A percentile compares a stretch with the other conserved stretches of the same genome.
Evolutionary conservation across 139 green algal species (phyloP).

Genomic region (Closterium sp.): DNA sequence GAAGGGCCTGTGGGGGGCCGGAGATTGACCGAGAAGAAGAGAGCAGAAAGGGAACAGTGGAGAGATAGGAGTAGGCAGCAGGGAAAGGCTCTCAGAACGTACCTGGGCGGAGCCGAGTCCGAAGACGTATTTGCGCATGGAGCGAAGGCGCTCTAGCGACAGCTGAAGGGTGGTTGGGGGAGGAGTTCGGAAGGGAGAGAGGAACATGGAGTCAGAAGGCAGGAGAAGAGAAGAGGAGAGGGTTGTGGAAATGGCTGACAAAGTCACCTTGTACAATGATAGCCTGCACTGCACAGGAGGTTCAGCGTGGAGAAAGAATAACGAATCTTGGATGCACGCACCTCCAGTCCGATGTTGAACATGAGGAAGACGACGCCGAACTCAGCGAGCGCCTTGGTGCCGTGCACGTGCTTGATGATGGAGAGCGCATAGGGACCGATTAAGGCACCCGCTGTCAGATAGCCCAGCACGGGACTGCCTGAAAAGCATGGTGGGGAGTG

Average conservation of each 20-base stretch:
- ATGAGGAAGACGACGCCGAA: conserved; percentile 67
- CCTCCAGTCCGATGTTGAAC: conserved; percentile 64
- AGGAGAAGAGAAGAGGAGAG: no score
- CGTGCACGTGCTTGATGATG: conserved; percentile 85
- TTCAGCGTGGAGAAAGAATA: no score
- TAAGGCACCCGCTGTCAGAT: conserved; percentile 88
- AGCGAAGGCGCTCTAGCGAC: conserved; percentile 84
- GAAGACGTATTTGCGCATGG: conserved; percentile 98
- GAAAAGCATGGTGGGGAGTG: background rate
- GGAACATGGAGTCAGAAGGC: background rate
- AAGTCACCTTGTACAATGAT: no score
- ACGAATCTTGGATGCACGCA: conserved; percentile 7
- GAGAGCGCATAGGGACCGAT: conserved; percentile 90
- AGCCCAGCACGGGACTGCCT: conserved; percentile 84
- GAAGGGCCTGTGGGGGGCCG: no score
- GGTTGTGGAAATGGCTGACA: no score
- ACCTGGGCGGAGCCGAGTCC: conserved; percentile 91
- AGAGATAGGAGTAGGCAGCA: background rate
- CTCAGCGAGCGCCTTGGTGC: conserved; percentile 87
- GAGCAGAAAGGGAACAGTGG: background rate
- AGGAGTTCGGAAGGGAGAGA: background rate
- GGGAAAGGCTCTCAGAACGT: background rate
- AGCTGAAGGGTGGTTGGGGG: conserved; percentile 57
- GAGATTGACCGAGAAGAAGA: background rate
- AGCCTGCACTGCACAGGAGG: no score